Percentiles rank a stretch among this genome's conserved stretches.
phyloP scores from a whole-genome alignment of 768 basidiomycete genomes.

The Agaricus blazei region DNA sequence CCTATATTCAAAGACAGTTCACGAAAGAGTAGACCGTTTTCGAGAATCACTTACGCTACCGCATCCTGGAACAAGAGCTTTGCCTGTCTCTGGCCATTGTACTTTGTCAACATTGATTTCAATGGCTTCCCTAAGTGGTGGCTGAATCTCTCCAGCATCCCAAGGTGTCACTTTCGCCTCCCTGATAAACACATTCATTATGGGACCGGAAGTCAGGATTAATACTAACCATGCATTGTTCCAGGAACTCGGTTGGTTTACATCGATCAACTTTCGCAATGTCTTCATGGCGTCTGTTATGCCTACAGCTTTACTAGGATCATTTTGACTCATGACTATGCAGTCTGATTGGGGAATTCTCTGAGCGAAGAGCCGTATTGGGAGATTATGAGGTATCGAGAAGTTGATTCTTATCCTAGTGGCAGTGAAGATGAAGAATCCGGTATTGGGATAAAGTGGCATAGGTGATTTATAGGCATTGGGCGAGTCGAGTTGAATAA shows the following conservation, averaged over 20 bases:
- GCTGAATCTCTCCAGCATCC: slow-evolving; percentile 53
- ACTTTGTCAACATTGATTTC: slow-evolving; percentile 31
- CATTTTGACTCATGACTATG: too few species aligned
- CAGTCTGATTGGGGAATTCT: too few species aligned
- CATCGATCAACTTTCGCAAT: background rate
- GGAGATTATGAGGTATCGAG: too few species aligned
- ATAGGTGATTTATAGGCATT: too few species aligned
- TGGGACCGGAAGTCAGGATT: background rate
- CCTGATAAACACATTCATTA: slow-evolving; percentile 24
- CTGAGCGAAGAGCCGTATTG: too few species aligned
- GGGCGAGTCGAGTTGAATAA: too few species aligned
- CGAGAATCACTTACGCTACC: slow-evolving; percentile 31
- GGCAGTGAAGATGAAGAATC: too few species aligned
- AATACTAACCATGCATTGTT: background rate
- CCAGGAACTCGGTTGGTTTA: background rate
- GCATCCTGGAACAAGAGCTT: slow-evolving; percentile 38
- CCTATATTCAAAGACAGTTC: slow-evolving; percentile 30
- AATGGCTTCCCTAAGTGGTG: slow-evolving; percentile 48
- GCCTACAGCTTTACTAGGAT: too few species aligned
- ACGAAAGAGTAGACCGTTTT: background rate
- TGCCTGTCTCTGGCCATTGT: slow-evolving; percentile 30
- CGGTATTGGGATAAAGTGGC: too few species aligned
- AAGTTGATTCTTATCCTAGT: too few species aligned
- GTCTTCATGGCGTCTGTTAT: background rate
- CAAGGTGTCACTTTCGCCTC: slow-evolving; percentile 52